phyloP scores from a whole-genome alignment of 148 eudicot species.

The Diospyros lotus region DNA sequence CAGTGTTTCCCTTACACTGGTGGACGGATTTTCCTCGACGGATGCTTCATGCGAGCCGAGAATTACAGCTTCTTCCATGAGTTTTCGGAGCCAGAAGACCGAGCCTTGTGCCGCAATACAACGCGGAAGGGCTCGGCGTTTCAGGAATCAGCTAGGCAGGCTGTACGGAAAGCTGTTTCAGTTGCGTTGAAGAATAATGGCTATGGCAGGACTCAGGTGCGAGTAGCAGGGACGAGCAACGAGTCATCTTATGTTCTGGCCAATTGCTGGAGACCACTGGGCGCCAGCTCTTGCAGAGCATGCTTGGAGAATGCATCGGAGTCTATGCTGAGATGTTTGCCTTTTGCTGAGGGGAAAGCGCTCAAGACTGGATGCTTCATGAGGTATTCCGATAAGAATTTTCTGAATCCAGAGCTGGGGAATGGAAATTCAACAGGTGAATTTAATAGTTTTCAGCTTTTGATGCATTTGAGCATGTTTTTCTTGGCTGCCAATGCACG shows the following conservation, averaged over 20 bases:
- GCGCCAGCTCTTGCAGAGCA: constrained; percentile 27
- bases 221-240: constrained; percentile 21
- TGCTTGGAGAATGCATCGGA: constrained; percentile 50
- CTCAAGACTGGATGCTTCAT: constrained; percentile 56
- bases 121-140: constrained; percentile 20
- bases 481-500: neutral
- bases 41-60: constrained; percentile 47
- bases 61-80: constrained; percentile 38
- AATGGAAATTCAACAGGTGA: constrained; percentile 29
- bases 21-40: constrained; percentile 44
- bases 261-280: constrained; percentile 53
- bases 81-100: constrained; percentile 29
- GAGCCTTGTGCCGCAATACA: constrained; percentile 29
- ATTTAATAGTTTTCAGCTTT: neutral
- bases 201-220: constrained; percentile 24
- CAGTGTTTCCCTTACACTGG: constrained; percentile 41
- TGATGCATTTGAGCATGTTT: neutral
- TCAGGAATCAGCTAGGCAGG: constrained; percentile 22
- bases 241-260: constrained; percentile 43
- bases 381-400: constrained; percentile 53
- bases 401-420: constrained; percentile 33
- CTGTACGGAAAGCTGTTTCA: constrained; percentile 27
- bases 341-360: constrained; percentile 52
- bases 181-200: constrained; percentile 25
- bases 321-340: constrained; percentile 37